These are phyloP conservation scores for Senecio squalidus DNA, from an alignment of 140 eudicot species.

Conservation along the genomic window DNA sequence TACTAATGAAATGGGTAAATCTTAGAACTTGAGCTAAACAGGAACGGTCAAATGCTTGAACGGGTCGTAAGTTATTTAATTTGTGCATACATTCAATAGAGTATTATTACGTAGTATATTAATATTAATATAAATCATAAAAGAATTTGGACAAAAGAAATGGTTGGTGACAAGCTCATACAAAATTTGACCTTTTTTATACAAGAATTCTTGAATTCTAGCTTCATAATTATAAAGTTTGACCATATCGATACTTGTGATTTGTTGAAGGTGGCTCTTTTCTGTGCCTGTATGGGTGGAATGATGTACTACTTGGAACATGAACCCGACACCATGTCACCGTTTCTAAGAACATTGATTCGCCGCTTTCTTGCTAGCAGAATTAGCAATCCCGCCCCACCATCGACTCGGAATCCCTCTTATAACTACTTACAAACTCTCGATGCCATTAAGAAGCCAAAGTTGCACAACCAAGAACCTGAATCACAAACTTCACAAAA, in stretches of 20 bases:
- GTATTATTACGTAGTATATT: too few species aligned
- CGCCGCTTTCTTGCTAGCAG: slow-evolving; percentile 95
- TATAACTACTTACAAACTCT: slow-evolving; percentile 63
- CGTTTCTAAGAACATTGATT: slow-evolving; percentile 75
- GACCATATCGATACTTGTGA: not conserved
- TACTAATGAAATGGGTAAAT: too few species aligned
- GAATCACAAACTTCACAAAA: slow-evolving; percentile 45
- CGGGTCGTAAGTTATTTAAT: too few species aligned
- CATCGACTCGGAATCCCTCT: slow-evolving; percentile 58
- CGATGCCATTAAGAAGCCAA: slow-evolving; percentile 61
- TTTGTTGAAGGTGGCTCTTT: slow-evolving; percentile 69
- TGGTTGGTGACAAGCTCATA: too few species aligned
- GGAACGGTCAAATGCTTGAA: too few species aligned
- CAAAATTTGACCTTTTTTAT: too few species aligned
- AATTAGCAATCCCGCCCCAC: slow-evolving; percentile 80
- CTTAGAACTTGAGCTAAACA: too few species aligned
- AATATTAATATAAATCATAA: too few species aligned
- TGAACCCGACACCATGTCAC: slow-evolving; percentile 98
- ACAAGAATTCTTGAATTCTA: too few species aligned
- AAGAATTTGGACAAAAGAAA: too few species aligned
- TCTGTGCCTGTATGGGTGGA: slow-evolving; percentile 98
- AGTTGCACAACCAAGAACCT: slow-evolving; percentile 33
- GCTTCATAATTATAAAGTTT: not conserved
- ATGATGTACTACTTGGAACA: slow-evolving; percentile 95
- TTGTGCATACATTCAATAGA: too few species aligned